Percentiles rank a stretch among this genome's conserved stretches.
These are phyloP conservation scores for Lachnellula suecica DNA, from an alignment of 2,329 filamentous ascomycete genomes.

Conservation along the genomic window DNA sequence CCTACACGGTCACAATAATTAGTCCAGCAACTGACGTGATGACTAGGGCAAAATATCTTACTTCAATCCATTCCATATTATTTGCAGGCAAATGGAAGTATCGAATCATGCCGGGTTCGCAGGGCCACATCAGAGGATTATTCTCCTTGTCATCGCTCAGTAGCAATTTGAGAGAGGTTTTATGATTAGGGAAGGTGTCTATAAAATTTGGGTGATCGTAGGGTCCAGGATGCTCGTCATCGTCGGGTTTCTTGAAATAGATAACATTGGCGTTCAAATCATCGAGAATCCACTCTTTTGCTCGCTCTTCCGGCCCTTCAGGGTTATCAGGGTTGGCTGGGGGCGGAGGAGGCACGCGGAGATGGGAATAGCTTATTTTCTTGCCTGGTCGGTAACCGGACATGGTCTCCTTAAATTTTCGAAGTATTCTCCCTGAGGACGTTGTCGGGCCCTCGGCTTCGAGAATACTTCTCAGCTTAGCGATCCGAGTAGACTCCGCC, in stretches of 20 bases:
- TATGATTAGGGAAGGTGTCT: constrained; percentile 7
- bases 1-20: background rate
- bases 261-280: constrained; percentile 4
- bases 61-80: constrained; percentile 11
- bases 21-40: background rate
- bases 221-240: background rate
- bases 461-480: constrained; percentile 1
- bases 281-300: constrained; percentile 1
- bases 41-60: background rate
- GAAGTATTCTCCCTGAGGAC: constrained; percentile 1
- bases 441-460: background rate
- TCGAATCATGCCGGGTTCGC: constrained; percentile 8
- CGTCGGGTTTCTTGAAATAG: constrained; percentile 5
- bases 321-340: background rate
- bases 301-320: background rate
- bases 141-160: background rate
- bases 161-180: constrained; percentile 1
- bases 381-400: background rate
- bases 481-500: background rate
- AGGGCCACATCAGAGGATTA: constrained; percentile 10
- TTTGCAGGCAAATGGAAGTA: constrained; percentile 12
- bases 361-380: background rate
- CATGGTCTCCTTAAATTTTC: background rate
- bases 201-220: constrained; percentile 6
- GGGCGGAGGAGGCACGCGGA: background rate